These are phyloP conservation scores for Thelonectria olida DNA, from an alignment of 2,329 filamentous ascomycete species.

Conservation along the genomic window DNA sequence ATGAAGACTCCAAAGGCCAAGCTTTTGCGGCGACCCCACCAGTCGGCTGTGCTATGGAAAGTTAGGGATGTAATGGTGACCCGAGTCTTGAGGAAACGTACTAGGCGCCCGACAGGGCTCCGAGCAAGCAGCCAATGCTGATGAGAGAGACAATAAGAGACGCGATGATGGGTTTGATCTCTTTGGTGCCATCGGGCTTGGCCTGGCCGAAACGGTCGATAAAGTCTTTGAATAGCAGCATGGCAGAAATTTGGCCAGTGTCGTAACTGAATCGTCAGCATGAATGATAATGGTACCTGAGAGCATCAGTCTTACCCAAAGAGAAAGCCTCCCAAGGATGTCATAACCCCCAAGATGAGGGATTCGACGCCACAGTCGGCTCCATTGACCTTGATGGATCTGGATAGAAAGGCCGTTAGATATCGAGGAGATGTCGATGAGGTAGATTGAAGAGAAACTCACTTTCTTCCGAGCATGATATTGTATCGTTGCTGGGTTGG, in stretches of 20 bases:
- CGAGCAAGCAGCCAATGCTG: conserved; percentile 64
- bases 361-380: conserved; percentile 53
- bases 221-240: conserved; percentile 63
- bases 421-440: background rate
- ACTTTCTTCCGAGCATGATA: conserved; percentile 37
- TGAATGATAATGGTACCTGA: too few relatives aligned
- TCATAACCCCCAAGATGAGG: conserved; percentile 58
- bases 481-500: conserved; percentile 29
- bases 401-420: conserved; percentile 27
- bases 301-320: conserved; percentile 49
- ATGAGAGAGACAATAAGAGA: conserved; percentile 65
- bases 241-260: conserved; percentile 66
- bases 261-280: conserved; percentile 55
- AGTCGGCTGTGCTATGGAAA: conserved; percentile 59
- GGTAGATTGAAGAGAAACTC: conserved; percentile 1
- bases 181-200: conserved; percentile 48
- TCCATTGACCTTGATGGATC: conserved; percentile 54
- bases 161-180: conserved; percentile 53
- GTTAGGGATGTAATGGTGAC: conserved; percentile 17
- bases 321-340: conserved; percentile 68
- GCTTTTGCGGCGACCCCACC: conserved; percentile 65
- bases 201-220: conserved; percentile 63
- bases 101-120: conserved; percentile 62
- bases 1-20: conserved; percentile 63
- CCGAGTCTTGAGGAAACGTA: conserved; percentile 28